Base-by-base conservation (phyloP, 2,329 filamentous ascomycete genomes). In the Trichoderma asperellum region DNA sequence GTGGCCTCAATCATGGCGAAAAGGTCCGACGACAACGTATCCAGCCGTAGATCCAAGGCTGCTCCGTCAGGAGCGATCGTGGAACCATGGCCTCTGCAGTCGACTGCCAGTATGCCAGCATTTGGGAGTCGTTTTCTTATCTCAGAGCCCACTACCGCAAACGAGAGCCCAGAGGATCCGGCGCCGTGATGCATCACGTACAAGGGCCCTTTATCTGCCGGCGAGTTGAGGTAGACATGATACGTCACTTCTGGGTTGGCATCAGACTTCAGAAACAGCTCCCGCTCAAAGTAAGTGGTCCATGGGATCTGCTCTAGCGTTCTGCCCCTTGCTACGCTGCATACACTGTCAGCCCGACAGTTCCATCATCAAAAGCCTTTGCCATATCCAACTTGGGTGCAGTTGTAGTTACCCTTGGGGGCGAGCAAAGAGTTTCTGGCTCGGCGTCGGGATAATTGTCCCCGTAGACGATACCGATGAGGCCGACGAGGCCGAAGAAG, bases 101-200 rank as follows among this genome's bases (percentile, higher is more conserved):
- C 94, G 12, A 94, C 79, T 4, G 93, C 93, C 24, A 99, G 85
- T 52, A 98, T 87, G 0, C 96, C 96, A 2, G 94, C 92, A 7
- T 88, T 84, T 0, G 96, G 93, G 53, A 97, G 83, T 7, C 88
- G 85, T 77, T 91, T 92, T 65, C 90, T 87, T 71, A 98, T 89
- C 77, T 96, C 92, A 56, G 88, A 85, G 2, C 91, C 89, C 71
- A 97, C 89, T 4, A 93, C 85, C 5, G 94, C 94, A 80, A 98
- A 99, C 2, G 94, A 97, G 70, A 98, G 87, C 7, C 92, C 96
- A 0, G 94, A 97, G 4, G 94, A 97, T 18, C 96, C 96, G 52
- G 93, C 96, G 49, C 96, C 96, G 81, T 99, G 96, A 77, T 99
- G 96, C 81, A 92, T 93, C 70, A 98, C 91, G 79, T 99, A 94